Evolutionary conservation across 108 stramenopile genomes (phyloP).

Genomic region (Cylindrotheca closterium): DNA sequence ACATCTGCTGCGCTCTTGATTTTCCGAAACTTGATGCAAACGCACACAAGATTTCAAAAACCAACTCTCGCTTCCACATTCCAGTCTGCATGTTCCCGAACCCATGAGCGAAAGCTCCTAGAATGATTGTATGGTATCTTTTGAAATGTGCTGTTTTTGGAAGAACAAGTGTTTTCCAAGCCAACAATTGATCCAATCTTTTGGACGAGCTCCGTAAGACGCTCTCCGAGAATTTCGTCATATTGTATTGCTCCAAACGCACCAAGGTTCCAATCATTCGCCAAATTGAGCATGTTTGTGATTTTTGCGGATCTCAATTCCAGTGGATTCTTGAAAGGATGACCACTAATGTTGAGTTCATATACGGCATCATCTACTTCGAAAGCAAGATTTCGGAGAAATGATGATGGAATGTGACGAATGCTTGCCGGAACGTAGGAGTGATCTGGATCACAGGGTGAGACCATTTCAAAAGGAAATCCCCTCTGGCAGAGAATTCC

Average conservation of each 20-base stretch:
- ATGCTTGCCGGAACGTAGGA: conserved; percentile 22
- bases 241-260: conserved; percentile 16
- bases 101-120: conserved; percentile 10
- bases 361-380: conserved; percentile 19
- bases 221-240: conserved; percentile 17
- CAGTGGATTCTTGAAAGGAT: conserved; percentile 22
- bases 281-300: conserved; percentile 9
- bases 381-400: conserved; percentile 26
- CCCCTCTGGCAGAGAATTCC: conserved; percentile 23
- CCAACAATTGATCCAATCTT: conserved; percentile 5
- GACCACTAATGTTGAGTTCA: conserved; percentile 5
- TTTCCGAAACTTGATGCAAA: too few relatives aligned
- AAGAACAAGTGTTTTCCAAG: conserved; percentile 1
- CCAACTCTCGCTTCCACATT: conserved; percentile 19
- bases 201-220: not conserved
- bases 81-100: conserved; percentile 17
- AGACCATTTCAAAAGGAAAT: conserved; percentile 8
- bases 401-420: conserved; percentile 13
- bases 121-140: conserved; percentile 21
- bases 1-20: too few relatives aligned
- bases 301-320: conserved; percentile 22
- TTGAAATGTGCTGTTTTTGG: not conserved
- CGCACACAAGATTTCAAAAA: too few relatives aligned
- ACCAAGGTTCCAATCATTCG: conserved; percentile 15
- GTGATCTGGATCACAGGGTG: conserved; percentile 18